A percentile compares a stretch with the other conserved stretches of the same genome.
These are phyloP conservation scores for Phytopythium ostracodes DNA, from an alignment of 352 stramenopile species.

Conservation along the genomic window DNA sequence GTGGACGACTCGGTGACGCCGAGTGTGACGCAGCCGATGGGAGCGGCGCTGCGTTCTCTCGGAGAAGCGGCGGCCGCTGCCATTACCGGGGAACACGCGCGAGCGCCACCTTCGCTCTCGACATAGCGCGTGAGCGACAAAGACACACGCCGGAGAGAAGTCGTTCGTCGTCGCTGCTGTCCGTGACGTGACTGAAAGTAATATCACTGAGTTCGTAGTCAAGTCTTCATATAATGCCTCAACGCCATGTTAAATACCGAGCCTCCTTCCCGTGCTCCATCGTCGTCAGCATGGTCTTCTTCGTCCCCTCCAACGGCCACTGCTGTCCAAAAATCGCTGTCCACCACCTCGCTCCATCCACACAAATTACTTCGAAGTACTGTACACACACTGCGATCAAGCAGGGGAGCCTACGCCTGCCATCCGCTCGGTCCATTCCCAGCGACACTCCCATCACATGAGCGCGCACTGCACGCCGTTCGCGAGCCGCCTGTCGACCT, in stretches of 20 bases:
- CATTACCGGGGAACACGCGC: neutral
- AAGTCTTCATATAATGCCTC: too few species aligned
- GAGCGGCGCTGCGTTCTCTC: neutral
- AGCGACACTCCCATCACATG: neutral
- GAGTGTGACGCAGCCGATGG: neutral
- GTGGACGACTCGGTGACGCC: neutral
- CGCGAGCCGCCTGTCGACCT: conserved; percentile 17
- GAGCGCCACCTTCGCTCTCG: neutral
- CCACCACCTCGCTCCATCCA: neutral
- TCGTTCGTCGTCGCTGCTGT: neutral
- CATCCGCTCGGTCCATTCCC: neutral
- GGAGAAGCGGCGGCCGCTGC: neutral
- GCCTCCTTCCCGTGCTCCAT: neutral
- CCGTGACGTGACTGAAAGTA: too few species aligned
- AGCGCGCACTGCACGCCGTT: conserved; percentile 29
- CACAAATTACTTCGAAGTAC: neutral
- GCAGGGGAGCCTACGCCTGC: too few species aligned
- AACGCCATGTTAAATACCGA: too few species aligned
- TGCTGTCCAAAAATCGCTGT: neutral
- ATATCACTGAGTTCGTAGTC: neutral
- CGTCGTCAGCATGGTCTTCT: too few species aligned
- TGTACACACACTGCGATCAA: neutral
- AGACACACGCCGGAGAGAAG: too few species aligned
- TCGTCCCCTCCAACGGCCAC: neutral
- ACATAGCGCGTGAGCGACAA: neutral